Base-by-base conservation (phyloP, 305 asterid genomes). In the Solanum hybrid region DNA sequence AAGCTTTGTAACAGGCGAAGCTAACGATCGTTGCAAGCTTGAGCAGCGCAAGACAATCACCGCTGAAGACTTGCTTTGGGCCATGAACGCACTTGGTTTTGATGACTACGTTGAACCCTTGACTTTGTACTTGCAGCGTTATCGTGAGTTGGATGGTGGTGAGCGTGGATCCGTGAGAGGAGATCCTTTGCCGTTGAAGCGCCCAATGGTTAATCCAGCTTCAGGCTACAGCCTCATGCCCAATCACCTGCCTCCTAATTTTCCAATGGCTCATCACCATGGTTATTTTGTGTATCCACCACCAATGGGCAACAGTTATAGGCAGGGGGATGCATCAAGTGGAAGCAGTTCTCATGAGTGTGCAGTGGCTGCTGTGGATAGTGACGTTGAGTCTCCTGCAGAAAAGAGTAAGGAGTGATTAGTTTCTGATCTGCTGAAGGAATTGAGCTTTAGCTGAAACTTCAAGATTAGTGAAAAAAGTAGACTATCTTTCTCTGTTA, bases 11-110 rank as follows among this genome's bases (percentile, higher is more conserved):
- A 96, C 97, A 2, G 91, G 96, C 26, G 97, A 96, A 78, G 98
- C 98, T 41, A 96, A 95, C 24, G 97, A 96, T 86, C 94, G 95
- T 11, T 95, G 96, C 95, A 96, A 92, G 91, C 93, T 94, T 24
- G 98, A 96, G 93, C 94, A 94, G 92, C 91, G 97, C 89, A 95
- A 94, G 94, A 95, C 97, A 26, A 93, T 95, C 94, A 95, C 94
- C 0, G 95, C 96, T 0, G 96, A 95, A 88, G 98, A 95, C 73
- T 93, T 95, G 36, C 91, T 96, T 26, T 95, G 97, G 96, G 95
- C 98, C 41, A 94, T 95, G 96, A 92, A 94, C 95, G 92, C 91
- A 87, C 97, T 95, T 29, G 97, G 98, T 1, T 93, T 93, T 31
- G 96, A 95, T 12, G 93, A 93, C 8, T 70, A 70, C 2, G 4